Evolutionary conservation across 2,329 filamentous ascomycete genomes (phyloP).

Genomic region (Ophiostoma novo-ulmi): DNA sequence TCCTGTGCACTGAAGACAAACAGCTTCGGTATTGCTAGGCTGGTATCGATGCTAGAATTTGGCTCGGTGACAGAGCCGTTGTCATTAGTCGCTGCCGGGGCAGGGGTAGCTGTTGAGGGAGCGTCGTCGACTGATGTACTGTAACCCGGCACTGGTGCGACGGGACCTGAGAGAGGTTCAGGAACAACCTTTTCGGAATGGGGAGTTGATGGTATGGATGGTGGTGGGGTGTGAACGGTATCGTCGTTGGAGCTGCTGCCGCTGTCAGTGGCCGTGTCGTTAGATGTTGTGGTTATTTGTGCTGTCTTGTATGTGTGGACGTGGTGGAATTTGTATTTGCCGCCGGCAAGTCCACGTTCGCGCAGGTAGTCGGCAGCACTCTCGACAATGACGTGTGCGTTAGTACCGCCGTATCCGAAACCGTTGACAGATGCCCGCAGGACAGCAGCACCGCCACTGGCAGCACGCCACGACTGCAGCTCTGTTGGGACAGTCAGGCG

Average conservation of each 20-base stretch:
- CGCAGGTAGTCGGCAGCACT: slow-evolving; percentile 34
- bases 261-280: not conserved
- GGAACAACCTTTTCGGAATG: slow-evolving; percentile 9
- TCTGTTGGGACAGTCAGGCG: slow-evolving; percentile 34
- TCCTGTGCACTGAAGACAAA: slow-evolving; percentile 34
- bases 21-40: slow-evolving; percentile 23
- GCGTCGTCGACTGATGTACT: not conserved
- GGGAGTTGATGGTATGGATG: slow-evolving; percentile 11
- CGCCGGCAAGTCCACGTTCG: not conserved
- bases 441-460: slow-evolving; percentile 15
- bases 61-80: slow-evolving; percentile 20
- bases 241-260: slow-evolving; percentile 5
- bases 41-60: slow-evolving; percentile 21
- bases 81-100: not conserved
- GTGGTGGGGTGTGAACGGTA: not conserved
- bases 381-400: slow-evolving; percentile 30
- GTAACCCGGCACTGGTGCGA: not conserved
- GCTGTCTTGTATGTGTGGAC: not conserved
- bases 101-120: not conserved
- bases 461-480: slow-evolving; percentile 34
- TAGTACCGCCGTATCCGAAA: slow-evolving; percentile 41
- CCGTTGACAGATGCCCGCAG: slow-evolving; percentile 40
- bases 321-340: slow-evolving; percentile 1
- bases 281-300: not conserved
- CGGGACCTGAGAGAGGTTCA: slow-evolving; percentile 18